Evolutionary conservation across 2,329 filamentous ascomycete species (phyloP), one percentile per base, ranked within the genome.

Genomic region (Rugonectria rugulosa): DNA sequence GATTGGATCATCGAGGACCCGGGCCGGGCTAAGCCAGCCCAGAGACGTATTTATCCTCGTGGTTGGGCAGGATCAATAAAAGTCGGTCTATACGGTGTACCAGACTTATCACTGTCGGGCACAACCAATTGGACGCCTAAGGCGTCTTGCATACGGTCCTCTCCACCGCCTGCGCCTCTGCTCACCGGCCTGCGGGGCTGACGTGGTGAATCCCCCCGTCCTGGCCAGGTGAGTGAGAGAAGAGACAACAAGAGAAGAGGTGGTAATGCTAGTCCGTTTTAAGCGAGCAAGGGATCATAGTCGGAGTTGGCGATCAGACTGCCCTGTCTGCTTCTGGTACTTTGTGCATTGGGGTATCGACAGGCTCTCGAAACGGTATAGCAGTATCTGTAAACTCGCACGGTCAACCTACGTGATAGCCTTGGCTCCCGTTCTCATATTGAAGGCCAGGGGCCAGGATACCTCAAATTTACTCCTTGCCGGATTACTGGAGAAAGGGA

Each of bases 141-240:
- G 64, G 63, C 57, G 61, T 56, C 49, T 55, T 56, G 64, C 62
- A 65, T 60, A 63, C 63, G 51, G 48, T 32, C 47, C 49, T 46
- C 42, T 53, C 53, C 53, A 53, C 53, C 48, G 48, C 47, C 53
- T 56, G 38, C 41, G 40, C 41, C 42, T 36, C 37, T 42, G 53
- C 32, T 42, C 53, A 46, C 45, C 53, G 53, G 53, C 36, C 49
- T 45, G 61, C 57, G 49, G 58, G 56, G 58, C 52, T 59, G 53
- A 61, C 60, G 58, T 66, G 44, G 53, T 60, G 61, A 64, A n/a
- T n/a, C 54, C 45, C 26, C 34, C 52, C 61, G 34, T 45, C 52
- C 40, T 32, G 36, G 12, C 34, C 34, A 17, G 15, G 11, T 23
- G 19, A 24, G 21, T 27, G 53, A 51, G 53, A 32, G 23, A 56